Base-by-base conservation (phyloP, 208 protist genomes). In the Phytomonas sp. region DNA sequence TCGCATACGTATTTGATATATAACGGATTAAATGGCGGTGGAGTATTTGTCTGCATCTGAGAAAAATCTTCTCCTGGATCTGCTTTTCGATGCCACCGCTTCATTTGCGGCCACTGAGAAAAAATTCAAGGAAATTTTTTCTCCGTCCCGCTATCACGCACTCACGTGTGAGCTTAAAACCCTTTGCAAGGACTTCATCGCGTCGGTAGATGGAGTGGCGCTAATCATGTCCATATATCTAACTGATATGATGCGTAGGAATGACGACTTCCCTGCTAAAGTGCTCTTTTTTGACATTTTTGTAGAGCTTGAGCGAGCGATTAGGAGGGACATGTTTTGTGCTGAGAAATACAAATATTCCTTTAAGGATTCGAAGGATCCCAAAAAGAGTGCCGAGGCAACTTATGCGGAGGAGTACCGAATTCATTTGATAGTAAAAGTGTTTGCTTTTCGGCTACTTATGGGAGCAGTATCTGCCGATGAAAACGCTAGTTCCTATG, bases 291-390 rank as follows among this genome's bases (percentile, higher is more conserved):
- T 82, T 72, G 84, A 75, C 60, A 75, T 87, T 26, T 66, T 93
- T 23, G 70, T 90, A 62, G 80, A 93, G 29, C 68, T 93, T 64
- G 87, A 93, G 60, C 75, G 70, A 28, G 78, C 74, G 7, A 81
- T 93, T 71, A 68, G 84, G 17, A 73, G 87, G 56, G 87, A 93
- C 70, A 79, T 90, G 72, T 85, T 82, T 69, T 33, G 83, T 17
- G 66, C 74, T 28, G 82, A 93, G 73, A 79, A 90, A 69, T 85
- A 87, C 56, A 90, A 93, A 68, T 93, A 89, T 60, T 69, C 78
- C 28, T 79, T 82, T 17, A 93, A 90, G 73, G 82, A 93, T 33
- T 59, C 75, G 33, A 91, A 93, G 67, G 85, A 94, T 43, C 73
- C 63, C 29, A 88, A 82, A 61, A 89, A 83, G 70, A 77, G 80